Percentiles rank a stretch among this genome's conserved stretches.
phyloP scores from a whole-genome alignment of 1,284 basidiomycete genomes.

The Mrakiaceae sp. region DNA sequence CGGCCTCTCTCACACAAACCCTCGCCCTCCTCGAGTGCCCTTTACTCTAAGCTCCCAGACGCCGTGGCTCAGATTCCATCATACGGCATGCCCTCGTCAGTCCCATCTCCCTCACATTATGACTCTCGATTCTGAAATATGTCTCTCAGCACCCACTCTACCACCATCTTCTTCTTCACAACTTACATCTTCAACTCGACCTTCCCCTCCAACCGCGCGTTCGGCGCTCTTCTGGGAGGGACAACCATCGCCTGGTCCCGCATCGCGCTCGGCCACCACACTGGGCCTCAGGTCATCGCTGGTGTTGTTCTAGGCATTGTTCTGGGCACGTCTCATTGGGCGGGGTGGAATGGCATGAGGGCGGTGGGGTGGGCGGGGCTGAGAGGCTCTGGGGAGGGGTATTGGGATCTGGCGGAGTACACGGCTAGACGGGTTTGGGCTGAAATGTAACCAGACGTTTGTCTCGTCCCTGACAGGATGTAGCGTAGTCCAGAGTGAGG shows the following conservation, averaged over 20 bases:
- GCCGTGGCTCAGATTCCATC: not conserved
- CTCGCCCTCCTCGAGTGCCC: too few relatives aligned
- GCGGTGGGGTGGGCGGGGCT: not conserved
- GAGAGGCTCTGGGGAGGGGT: not conserved
- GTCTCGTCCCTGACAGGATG: not conserved
- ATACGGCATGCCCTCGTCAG: conserved; percentile 6
- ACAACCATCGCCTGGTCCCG: conserved; percentile 1
- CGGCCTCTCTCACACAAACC: conserved; percentile 5
- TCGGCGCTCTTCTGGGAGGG: not conserved
- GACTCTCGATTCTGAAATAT: too few relatives aligned
- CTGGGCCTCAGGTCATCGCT: conserved; percentile 3
- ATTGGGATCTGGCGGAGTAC: conserved; percentile 6
- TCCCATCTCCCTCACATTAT: too few relatives aligned
- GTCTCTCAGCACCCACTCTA: not conserved
- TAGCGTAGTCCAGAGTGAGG: too few relatives aligned
- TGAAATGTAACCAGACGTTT: not conserved
- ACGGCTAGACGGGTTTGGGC: conserved; percentile 1
- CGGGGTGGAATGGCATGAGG: conserved; percentile 1
- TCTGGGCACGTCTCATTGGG: not conserved
- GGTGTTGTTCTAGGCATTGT: conserved; percentile 1
- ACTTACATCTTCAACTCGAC: conserved; percentile 1
- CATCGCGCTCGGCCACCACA: conserved; percentile 6
- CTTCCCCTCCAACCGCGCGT: not conserved
- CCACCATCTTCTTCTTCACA: conserved; percentile 14
- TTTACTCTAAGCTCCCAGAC: not conserved